Evolutionary conservation across 805 yeast genomes (phyloP), one percentile per base, ranked within the genome.

Genomic region (Metschnikowia vanudenii): DNA sequence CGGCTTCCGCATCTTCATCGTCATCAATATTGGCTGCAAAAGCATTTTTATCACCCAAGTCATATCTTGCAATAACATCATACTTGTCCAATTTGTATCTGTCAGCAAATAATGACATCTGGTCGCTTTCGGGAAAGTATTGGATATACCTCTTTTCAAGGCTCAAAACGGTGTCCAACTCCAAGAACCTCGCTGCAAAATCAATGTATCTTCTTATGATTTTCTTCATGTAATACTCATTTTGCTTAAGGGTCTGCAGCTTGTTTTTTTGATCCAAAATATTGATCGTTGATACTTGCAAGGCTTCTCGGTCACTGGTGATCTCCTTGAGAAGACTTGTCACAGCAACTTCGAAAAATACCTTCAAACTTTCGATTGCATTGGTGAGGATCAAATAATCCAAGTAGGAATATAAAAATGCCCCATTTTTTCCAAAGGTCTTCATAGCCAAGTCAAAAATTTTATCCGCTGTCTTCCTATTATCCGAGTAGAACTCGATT

Each of bases 391-490:
- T 76, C 52, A 94, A 69, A 59, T 85, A 91, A 50, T 84, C 79
- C 55, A 92, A 69, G 62, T 92, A 92, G 40, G 78, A 77, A 50
- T 75, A 71, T 29, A 89, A 73, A 60, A 82, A 91, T 19, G 74
- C 78, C 4, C 85, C 84, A 51, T 81, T 71, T 13, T 66, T 77
- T 12, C 73, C 65, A 31, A 71, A 79, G 37, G 68, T 60, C 60
- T 81, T 87, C 69, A 88, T 69, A 7, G 49, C 95, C 97, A 37
- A 88, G 64, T 87, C 95, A 62, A 88, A 84, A 16, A 91, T 82
- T 59, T 84, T 84, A 42, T 77, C 70, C 0, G 97, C 91, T 37
- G 87, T 81, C 44, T 80, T 82, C 19, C 76, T 68, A 50, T 83
- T 85, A 49, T 79, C 83, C 49, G 84, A 74, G 55, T 80, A 81